Conservation (phyloP, 768 basidiomycete genomes). For the Lentinula sp. region DNA sequence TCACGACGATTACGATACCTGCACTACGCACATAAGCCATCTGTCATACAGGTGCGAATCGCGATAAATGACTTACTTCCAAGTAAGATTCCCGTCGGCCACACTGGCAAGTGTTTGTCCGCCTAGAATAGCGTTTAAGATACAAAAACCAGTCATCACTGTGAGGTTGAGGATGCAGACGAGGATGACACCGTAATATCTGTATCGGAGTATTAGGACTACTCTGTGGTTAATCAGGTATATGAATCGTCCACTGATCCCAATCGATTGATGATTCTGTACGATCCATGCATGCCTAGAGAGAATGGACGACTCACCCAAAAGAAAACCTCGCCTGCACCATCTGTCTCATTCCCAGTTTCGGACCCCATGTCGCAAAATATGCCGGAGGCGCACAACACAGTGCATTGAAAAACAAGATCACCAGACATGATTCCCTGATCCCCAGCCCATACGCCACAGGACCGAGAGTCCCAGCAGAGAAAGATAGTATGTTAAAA, state of each 20-base stretch:
- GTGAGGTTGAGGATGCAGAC: conserved; percentile 58
- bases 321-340: conserved; percentile 50
- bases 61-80: conserved; percentile 26
- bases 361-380: conserved; percentile 70
- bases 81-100: conserved; percentile 32
- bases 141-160: conserved; percentile 62
- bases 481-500: conserved; percentile 44
- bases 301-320: conserved; percentile 18
- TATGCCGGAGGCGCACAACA: conserved; percentile 39
- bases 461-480: conserved; percentile 40
- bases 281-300: not conserved
- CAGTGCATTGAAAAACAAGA: conserved; percentile 40
- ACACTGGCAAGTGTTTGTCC: conserved; percentile 47
- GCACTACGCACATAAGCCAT: conserved; percentile 36
- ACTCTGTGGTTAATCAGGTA: too few species aligned
- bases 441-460: conserved; percentile 33
- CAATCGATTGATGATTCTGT: too few species aligned
- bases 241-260: too few species aligned
- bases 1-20: conserved; percentile 73
- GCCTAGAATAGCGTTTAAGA: conserved; percentile 67
- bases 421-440: conserved; percentile 37
- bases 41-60: not conserved
- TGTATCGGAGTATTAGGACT: conserved; percentile 11
- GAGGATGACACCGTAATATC: conserved; percentile 59
- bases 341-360: conserved; percentile 84